A percentile compares a stretch with the other conserved stretches of the same genome.
phyloP scores from a whole-genome alignment of 768 basidiomycete genomes.

The Auricularia sp. region DNA sequence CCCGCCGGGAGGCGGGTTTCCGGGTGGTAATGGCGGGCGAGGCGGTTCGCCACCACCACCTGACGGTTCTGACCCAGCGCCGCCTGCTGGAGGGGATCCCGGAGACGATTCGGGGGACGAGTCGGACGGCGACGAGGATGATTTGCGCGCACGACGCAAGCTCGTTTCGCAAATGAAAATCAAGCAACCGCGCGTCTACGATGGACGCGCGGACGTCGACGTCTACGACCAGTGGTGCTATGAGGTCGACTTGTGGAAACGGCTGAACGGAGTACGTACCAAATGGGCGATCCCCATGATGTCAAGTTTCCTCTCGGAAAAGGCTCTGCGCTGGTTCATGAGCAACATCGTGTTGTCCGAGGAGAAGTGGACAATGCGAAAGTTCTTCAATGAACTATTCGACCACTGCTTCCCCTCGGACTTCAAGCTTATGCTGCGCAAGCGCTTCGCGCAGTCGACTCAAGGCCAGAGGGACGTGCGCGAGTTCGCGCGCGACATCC shows the following conservation, averaged over 20 bases:
- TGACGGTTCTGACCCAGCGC: too few relatives aligned
- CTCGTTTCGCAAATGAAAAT: background rate
- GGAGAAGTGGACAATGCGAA: constrained; percentile 17
- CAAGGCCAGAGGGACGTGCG: constrained; percentile 21
- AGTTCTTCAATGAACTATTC: constrained; percentile 26
- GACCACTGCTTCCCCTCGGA: constrained; percentile 28
- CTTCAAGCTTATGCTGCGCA: constrained; percentile 17
- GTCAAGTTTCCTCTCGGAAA: constrained; percentile 19
- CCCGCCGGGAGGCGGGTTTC: background rate
- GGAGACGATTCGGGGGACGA: too few relatives aligned
- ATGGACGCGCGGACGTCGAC: constrained; percentile 2
- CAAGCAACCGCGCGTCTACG: constrained; percentile 1
- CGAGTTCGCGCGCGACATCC: constrained; percentile 25
- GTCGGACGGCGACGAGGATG: background rate
- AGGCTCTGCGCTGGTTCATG: constrained; percentile 24
- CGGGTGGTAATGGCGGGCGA: too few relatives aligned
- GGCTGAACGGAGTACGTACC: background rate
- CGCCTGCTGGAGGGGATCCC: too few relatives aligned
- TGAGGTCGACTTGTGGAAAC: background rate
- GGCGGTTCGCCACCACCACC: too few relatives aligned
- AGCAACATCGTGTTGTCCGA: constrained; percentile 18
- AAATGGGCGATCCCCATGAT: background rate
- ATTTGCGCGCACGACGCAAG: background rate
- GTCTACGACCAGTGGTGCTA: constrained; percentile 1
- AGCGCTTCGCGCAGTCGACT: constrained; percentile 12